A percentile compares a stretch with the other conserved stretches of the same genome.
Conservation (phyloP, 2,329 filamentous ascomycete species). For the Pyrenophora tritici-repentis region DNA sequence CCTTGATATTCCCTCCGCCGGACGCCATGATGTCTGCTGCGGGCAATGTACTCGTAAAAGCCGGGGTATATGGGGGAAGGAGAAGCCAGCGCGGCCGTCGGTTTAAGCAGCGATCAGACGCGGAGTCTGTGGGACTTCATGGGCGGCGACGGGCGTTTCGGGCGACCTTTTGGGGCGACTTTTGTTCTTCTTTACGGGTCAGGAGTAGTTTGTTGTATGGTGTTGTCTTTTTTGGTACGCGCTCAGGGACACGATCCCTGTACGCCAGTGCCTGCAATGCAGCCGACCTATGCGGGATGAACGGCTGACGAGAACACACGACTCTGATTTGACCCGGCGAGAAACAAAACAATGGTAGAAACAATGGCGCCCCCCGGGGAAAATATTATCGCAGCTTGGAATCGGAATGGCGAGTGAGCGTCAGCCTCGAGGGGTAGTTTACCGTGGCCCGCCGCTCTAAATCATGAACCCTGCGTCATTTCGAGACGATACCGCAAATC, state of each 20-base stretch:
- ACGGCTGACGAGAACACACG: too few relatives aligned
- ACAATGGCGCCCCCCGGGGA: too few relatives aligned
- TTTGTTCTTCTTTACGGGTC: conserved; percentile 13
- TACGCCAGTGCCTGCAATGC: conserved; percentile 12
- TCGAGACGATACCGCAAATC: conserved; percentile 5
- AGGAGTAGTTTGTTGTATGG: conserved; percentile 31
- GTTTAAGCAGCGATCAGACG: conserved; percentile 27
- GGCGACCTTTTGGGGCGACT: conserved; percentile 1
- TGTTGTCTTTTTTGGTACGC: conserved; percentile 32
- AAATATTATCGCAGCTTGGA: background rate
- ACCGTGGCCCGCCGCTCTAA: too few relatives aligned
- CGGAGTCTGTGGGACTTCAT: conserved; percentile 34
- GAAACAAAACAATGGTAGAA: too few relatives aligned
- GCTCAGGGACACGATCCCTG: conserved; percentile 37
- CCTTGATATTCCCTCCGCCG: conserved; percentile 97
- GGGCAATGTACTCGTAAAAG: background rate
- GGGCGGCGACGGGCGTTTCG: conserved; percentile 23
- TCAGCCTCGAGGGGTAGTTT: too few relatives aligned
- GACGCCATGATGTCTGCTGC: conserved; percentile 60
- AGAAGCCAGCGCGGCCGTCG: conserved; percentile 22
- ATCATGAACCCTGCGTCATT: conserved; percentile 12
- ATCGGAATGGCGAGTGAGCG: too few relatives aligned
- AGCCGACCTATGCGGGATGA: conserved; percentile 4
- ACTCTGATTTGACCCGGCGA: too few relatives aligned
- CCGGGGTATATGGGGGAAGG: conserved; percentile 16